Base-by-base conservation (phyloP, 495 filamentous ascomycete genomes). In the Parathielavia hyrcaniae region DNA sequence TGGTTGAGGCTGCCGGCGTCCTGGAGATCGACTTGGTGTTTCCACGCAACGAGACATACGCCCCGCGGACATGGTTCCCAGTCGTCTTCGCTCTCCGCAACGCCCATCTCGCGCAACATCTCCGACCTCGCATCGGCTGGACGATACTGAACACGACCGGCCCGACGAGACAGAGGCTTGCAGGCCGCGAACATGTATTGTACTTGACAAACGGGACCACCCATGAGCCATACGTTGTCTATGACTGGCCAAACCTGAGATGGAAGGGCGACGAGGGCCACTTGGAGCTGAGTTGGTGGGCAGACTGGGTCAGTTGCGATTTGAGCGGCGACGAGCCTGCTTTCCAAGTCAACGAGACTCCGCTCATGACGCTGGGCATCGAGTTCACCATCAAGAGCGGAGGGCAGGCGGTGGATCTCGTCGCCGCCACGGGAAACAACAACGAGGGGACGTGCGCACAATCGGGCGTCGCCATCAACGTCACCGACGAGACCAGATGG, bases 61-160 rank as follows among this genome's bases (percentile, higher is more conserved):
- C n/a, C 32, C 32, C 32, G 9, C 11, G n/a, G 32, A 6, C 34
- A 5, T 22, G 11, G 12, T 16, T 47, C 4, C 74, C 74, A 35
- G 50, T 73, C 57, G 60, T 76, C 34, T 76, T 77, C 58, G 73
- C 69, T 7, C 19, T 77, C 26, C 67, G 67, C 49, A 75, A 76
- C 55, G 23, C 62, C 39, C 8, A 60, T 51, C 60, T 62, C 35
- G 67, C 68, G 10, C 38, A n/a, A n/a, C n/a, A n/a, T n/a, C n/a
- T n/a, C n/a, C n/a, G n/a, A n/a, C n/a, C n/a, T n/a, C n/a, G n/a
- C n/a, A n/a, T n/a, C n/a, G n/a, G n/a, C n/a, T n/a, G n/a, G n/a
- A n/a, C n/a, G n/a, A n/a, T n/a, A n/a, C n/a, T n/a, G n/a, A n/a
- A n/a, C n/a, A n/a, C n/a, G n/a, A n/a, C n/a, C n/a, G n/a, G n/a